These are phyloP conservation scores for Solanum boliviense DNA, from an alignment of 257 asterid genomes.

Conservation along the genomic window DNA sequence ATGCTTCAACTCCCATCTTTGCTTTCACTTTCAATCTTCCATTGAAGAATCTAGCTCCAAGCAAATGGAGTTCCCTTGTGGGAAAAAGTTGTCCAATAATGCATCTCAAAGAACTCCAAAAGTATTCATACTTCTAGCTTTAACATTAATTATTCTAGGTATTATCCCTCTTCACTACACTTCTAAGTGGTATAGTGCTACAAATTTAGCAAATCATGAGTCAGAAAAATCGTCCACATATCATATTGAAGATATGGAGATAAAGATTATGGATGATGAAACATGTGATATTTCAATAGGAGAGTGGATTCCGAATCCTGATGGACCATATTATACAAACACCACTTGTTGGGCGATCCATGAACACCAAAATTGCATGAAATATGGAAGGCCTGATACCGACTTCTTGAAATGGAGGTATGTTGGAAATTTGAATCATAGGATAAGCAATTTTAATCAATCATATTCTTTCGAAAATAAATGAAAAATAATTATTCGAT, in stretches of 20 bases:
- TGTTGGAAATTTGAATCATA: not conserved
- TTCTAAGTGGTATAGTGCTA: not conserved
- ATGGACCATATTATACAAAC: constrained; percentile 5
- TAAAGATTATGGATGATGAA: not conserved
- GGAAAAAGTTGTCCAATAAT: not conserved
- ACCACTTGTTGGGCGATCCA: constrained; percentile 3
- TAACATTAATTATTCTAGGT: not conserved
- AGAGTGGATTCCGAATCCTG: not conserved
- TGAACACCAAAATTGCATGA: constrained; percentile 9
- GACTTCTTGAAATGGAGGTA: constrained; percentile 6
- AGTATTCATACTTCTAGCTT: not conserved
- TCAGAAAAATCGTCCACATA: not conserved
- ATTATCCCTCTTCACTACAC: not conserved
- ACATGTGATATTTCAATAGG: not conserved
- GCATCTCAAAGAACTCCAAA: not conserved
- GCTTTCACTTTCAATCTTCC: not conserved
- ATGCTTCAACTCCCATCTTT: not conserved
- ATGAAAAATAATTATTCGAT: not conserved
- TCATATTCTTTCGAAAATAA: not conserved
- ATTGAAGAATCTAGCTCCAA: not conserved
- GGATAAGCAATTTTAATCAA: not conserved
- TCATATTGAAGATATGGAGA: not conserved
- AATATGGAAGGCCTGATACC: constrained; percentile 1
- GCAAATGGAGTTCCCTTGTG: not conserved
- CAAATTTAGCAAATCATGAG: not conserved